Evolutionary conservation across 1,139 yeast genomes (phyloP), one percentile per base, ranked within the genome.

Genomic region (Scheffersomyces insectosa): DNA sequence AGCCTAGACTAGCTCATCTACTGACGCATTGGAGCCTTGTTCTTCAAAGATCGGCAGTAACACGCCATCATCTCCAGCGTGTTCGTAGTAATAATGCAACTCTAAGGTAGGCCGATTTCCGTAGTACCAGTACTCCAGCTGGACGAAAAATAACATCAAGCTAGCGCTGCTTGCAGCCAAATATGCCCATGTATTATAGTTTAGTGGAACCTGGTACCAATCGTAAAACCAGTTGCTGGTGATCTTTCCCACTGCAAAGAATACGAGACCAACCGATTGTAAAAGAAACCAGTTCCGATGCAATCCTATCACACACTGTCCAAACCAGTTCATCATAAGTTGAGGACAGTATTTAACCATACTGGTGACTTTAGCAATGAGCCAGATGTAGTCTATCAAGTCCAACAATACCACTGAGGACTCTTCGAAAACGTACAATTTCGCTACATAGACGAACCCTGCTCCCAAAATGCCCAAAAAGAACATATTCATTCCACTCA

Each of bases 181-280:
- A 30, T 48, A 44, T 4, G 39, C 31, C 66, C 65, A 62, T 12
- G 62, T 46, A 10, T 54, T 50, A 33, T 51, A 56, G 41, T 67
- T 68, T 5, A 65, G 47, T 4, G 70, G 70, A 1, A 55, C 40
- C 4, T 49, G 50, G 46, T 50, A 58, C 68, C 69, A 68, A 7
- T 23, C 15, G 23, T 41, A 42, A 5, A 13, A 8, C 35, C 32
- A 29, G 27, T 27, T 36, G 28, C 44, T 30, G 9, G 42, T 34
- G 13, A 39, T 4, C 39, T 49, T 51, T 3, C 43, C 55, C 32
- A 28, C 33, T 4, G 33, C 39, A 5, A 45, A 28, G n/a, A 42
- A 41, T 1, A 27, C 25, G 29, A 43, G 23, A 1, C 49, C 42
- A 7, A 42, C 16, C 51, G 51, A 47, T 33, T 51, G 51, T 15